Evolutionary conservation across 805 yeast genomes (phyloP), one percentile per base, ranked within the genome.

Genomic region (Metschnikowia rubicola): DNA sequence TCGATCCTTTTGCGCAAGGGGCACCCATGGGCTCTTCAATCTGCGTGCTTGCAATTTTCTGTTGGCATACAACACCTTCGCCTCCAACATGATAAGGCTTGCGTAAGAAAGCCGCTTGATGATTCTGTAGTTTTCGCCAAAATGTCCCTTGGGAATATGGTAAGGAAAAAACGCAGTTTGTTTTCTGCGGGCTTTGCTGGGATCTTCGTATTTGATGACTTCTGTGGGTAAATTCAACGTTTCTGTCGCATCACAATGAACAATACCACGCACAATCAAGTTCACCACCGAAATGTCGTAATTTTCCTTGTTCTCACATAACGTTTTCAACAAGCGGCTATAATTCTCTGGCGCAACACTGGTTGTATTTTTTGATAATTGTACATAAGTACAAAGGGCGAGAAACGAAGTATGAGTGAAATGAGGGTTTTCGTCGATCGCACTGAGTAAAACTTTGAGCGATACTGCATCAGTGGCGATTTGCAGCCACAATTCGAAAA

Each of bases 41-140:
- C 29, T 13, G 3, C 30, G 19, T 10, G 8, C 26, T n/a, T 19
- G 10, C 13, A n/a, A 28, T 19, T 29, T 19, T 7, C 37, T 41
- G 5, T 43, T 47, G 38, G 38, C 30, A 29, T 49, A 38, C 8
- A 56, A 32, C 10, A 47, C 44, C 8, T 35, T 41, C 6, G 53
- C 57, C 45, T 56, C 59, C 12, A 50, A 28, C 7, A 41, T 46
- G 13, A 37, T 50, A 17, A 56, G 44, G 12, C 30, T 37, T 8
- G 43, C 13, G 11, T 36, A 26, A 2, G 57, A 37, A 2, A 56
- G 31, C 10, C 59, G 37, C 39, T 56, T 56, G 37, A 52, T 21
- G 13, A 56, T 54, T 15, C 50, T 39, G 43, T 56, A 56, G 36
- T 47, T 42, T 26, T 56, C 59, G 19, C 48, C 21, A 26, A 52